Base-by-base conservation (phyloP, 495 filamentous ascomycete genomes). In the Penicillium taxi region DNA sequence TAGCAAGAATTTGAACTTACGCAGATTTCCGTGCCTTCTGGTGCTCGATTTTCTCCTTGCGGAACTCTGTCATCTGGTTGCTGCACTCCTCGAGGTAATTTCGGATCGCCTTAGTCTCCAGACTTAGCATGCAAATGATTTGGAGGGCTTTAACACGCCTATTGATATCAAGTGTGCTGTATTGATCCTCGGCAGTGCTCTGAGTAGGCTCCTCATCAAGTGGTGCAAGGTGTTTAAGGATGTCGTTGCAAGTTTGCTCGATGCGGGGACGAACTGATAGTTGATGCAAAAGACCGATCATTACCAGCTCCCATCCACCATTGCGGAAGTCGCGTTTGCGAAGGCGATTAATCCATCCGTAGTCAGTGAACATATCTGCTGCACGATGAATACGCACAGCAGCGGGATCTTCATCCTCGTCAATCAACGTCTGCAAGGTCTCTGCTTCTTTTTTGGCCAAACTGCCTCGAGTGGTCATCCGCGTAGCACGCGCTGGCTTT, bases 11-110 rank as follows among this genome's bases (percentile, higher is more conserved):
- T 7, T 20, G 9, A 19, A 82, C 88, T 69, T 76, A 95, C 89
- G 75, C 72, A 57, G 72, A 69, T 56, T 91, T 96, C 49, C 83
- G 77, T 36, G 80, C 72, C 39, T 86, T 75, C 58, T 96, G 91
- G 54, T 78, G 81, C 46, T 94, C 84, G 38, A 94, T 95, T 63
- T 94, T 96, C 58, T 93, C 83, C 59, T 96, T 98, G 13, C 91
- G 74, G 51, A 87, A 82, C 26, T 76, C 77, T 2, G 91, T 98
- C 93, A 96, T 95, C 39, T 84, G 78, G 44, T 87, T 82, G 30
- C 79, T 82, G 60, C 87, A 93, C 43, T 89, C 79, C 40, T 94
- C 87, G 65, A 98, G 82, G 51, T 91, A 94, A 11, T 78, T 78
- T 24, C 86, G 77, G 39, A 96, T 76, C 2, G 81, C 79, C 52